phyloP scores from a whole-genome alignment of 495 filamentous ascomycete genomes.

The Lophiostoma macrostomum region DNA sequence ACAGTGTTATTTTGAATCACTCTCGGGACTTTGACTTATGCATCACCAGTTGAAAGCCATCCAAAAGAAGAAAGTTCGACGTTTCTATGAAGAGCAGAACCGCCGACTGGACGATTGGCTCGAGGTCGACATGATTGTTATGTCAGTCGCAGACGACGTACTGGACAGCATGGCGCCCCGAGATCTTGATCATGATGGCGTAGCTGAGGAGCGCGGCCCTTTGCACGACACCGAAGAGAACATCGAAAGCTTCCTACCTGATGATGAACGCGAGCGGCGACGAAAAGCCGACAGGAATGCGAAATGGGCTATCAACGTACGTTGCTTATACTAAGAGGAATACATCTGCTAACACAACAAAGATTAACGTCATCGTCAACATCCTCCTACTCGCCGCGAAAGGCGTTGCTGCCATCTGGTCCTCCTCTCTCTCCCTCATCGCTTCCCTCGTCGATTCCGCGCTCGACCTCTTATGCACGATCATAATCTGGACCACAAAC shows the following conservation, averaged over 20 bases:
- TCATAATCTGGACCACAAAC: constrained; percentile 50
- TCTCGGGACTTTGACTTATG: background rate
- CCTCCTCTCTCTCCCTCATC: constrained; percentile 49
- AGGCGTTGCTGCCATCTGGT: constrained; percentile 40
- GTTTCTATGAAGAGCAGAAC: constrained; percentile 52
- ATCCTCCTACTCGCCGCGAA: constrained; percentile 47
- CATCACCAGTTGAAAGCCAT: constrained; percentile 41
- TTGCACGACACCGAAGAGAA: constrained; percentile 42
- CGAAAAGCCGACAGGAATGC: constrained; percentile 41
- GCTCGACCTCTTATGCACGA: constrained; percentile 49
- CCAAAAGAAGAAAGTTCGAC: constrained; percentile 47
- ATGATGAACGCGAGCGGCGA: constrained; percentile 48
- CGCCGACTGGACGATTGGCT: constrained; percentile 51
- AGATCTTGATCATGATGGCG: constrained; percentile 50
- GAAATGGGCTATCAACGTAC: constrained; percentile 53
- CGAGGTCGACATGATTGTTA: constrained; percentile 52
- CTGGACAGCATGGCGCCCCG: constrained; percentile 51
- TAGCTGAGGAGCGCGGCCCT: constrained; percentile 43
- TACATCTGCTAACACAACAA: background rate
- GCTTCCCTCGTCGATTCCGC: constrained; percentile 49
- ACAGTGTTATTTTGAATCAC: no score
- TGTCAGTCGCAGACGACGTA: constrained; percentile 50
- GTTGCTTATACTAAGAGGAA: background rate
- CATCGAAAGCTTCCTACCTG: constrained; percentile 47
- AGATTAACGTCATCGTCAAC: constrained; percentile 50